Evolutionary conservation across 2,329 filamentous ascomycete species (phyloP).

Genomic region (Fonsecaea pugnacius): DNA sequence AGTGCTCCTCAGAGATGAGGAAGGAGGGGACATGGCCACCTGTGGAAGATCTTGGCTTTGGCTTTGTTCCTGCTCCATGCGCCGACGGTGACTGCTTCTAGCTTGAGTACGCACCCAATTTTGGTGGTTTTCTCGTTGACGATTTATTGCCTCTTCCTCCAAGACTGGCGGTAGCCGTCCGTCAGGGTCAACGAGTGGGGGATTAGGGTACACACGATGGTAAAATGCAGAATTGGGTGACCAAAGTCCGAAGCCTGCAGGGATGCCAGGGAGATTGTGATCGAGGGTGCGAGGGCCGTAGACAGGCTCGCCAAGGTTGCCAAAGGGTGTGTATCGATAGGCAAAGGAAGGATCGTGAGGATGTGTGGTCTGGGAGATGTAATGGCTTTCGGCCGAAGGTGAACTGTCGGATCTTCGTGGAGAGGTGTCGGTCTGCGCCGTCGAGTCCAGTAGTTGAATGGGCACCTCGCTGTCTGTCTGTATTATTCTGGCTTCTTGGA

Average conservation of each 20-base stretch:
- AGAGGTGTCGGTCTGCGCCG: slow-evolving; percentile 4
- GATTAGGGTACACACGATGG: background rate
- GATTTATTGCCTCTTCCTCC: slow-evolving; percentile 33
- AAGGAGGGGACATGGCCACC: slow-evolving; percentile 26
- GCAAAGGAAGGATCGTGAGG: slow-evolving; percentile 30
- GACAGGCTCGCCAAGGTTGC: slow-evolving; percentile 32
- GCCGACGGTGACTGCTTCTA: slow-evolving; percentile 26
- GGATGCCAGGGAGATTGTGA: background rate
- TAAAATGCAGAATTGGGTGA: background rate
- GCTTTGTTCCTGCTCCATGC: background rate
- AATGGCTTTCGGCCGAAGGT: slow-evolving; percentile 25
- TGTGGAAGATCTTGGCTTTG: slow-evolving; percentile 11
- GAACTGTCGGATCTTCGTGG: background rate
- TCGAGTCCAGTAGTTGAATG: slow-evolving; percentile 30
- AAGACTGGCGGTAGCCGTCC: slow-evolving; percentile 18
- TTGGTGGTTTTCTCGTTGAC: slow-evolving; percentile 34
- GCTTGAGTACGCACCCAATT: slow-evolving; percentile 34
- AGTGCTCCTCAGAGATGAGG: slow-evolving; percentile 19
- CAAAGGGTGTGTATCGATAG: slow-evolving; percentile 22
- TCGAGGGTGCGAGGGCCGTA: slow-evolving; percentile 22
- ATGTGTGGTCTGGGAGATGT: slow-evolving; percentile 35
- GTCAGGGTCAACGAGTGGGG: slow-evolving; percentile 8
- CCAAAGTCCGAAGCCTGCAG: slow-evolving; percentile 15
- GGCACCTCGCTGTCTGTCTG: slow-evolving; percentile 15
- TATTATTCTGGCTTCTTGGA: slow-evolving; percentile 22